Evolutionary conservation across 176 grass and related monocot genomes (phyloP).

Genomic region (Triticum timopheevii): DNA sequence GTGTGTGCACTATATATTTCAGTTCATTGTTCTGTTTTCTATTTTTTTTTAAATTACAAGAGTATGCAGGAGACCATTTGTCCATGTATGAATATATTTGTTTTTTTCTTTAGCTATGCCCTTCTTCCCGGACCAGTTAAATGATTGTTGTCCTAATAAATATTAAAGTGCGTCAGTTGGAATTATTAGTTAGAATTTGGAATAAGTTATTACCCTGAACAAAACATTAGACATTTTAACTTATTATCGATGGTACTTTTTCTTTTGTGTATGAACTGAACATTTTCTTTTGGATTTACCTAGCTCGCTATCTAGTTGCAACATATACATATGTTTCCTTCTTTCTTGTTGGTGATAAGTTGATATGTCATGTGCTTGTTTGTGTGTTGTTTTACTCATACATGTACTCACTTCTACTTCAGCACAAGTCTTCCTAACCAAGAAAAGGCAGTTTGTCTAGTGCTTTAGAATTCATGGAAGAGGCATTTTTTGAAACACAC

Average conservation of each 20-base stretch:
- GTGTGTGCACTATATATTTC: conserved; percentile 25
- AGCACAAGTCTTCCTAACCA: not conserved
- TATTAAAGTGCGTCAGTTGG: not conserved
- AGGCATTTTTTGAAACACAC: not conserved
- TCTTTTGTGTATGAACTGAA: not conserved
- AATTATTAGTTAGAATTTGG: not conserved
- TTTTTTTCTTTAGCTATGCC: not conserved
- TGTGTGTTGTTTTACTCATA: not conserved
- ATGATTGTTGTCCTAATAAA: not conserved
- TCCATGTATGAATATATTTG: not conserved
- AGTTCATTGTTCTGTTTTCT: not conserved
- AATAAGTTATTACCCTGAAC: not conserved
- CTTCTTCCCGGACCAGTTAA: not conserved
- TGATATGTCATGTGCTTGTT: not conserved
- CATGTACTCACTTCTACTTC: not conserved
- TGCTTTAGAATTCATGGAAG: conserved; percentile 7
- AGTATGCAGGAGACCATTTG: not conserved
- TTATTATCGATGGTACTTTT: not conserved
- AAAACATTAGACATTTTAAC: not conserved
- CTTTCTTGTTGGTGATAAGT: not conserved
- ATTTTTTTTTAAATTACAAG: not conserved
- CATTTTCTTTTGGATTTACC: not conserved
- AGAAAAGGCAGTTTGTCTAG: not conserved
- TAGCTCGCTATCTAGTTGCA: not conserved
- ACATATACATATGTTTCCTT: not conserved